Base-by-base conservation (phyloP, 2,329 filamentous ascomycete genomes). In the Verticillium nonalfalfae region DNA sequence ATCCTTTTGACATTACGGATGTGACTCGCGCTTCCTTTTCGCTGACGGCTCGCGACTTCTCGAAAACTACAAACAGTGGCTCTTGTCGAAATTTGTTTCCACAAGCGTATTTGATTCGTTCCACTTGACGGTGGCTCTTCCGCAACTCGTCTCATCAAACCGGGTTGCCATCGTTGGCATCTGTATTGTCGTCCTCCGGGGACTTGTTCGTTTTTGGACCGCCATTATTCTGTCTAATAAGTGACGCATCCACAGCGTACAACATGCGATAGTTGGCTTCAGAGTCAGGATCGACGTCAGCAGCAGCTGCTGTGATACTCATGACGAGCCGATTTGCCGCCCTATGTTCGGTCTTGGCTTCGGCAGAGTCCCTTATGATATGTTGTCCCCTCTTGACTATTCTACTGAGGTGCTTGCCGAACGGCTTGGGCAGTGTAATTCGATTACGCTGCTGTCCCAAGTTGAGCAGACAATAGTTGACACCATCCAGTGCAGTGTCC, bases 401-500 rank as follows among this genome's bases (percentile, higher is more conserved):
- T 7, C 18, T 26, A n/a, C 13, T 2, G 33, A 56, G 11, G 10
- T 15, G 31, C 33, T 56, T 35, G 31, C 34, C 33, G 31, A 35
- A 33, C 6, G 13, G 5, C 54, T 13, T 56, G 5, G 54, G 54
- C 5, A 56, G 26, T 6, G 26, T 14, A 3, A 34, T 31, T 11
- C 54, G 54, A 18, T 34, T 7, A 15, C 11, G 26, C 26, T 56
- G 54, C 26, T 56, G 26, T 14, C n/a, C 31, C 5, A 56, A n/a
- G 26, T 56, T 56, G 26, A 15, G 9, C 9, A 56, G 54, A 14
- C 54, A 56, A 31, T 34, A 56, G n/a, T 34, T 26, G 10, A 56
- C 54, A 34, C 26, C 18, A 14, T 21, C 15, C 13, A 56, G 11
- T 40, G 54, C 67, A 61, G 59, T 65, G 7, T 52, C 33, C 26